Evolutionary conservation across 805 yeast genomes (phyloP), one percentile per base, ranked within the genome.

Genomic region (Candida nitratophila): DNA sequence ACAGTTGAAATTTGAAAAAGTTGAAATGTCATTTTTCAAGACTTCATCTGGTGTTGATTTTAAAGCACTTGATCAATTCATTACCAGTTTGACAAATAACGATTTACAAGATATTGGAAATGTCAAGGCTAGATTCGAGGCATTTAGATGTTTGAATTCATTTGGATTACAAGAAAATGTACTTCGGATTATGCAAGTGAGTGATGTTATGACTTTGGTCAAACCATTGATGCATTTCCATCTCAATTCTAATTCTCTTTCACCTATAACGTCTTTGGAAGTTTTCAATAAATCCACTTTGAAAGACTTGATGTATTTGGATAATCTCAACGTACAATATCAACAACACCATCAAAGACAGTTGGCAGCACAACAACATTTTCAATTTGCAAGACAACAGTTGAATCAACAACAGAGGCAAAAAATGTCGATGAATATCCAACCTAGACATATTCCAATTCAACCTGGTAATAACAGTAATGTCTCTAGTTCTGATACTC

Each of bases 201-300:
- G 88, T 36, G 93, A 86, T 60, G 82, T 83, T 10, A 83, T 88
- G 87, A 71, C 88, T 0, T 77, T 78, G 48, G 69, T 87, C 49
- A 73, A 76, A 44, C 79, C 84, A 6, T 64, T 88, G 44, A 79
- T 86, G 79, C 55, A 57, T 33, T 59, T 56, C 41, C 61, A 56
- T 43, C 66, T 71, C 11, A 77, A 71, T 51, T 73, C 85, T 10
- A 65, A 68, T 45, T 61, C 71, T 7, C 66, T 67, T 29, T 69
- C 76, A 22, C 68, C 74, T 3, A 60, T 60, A 6, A 74, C 81
- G 30, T 86, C 89, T 0, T 47, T 77, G 36, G 74, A 71, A 21
- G 77, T 85, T 0, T 64, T 83, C 41, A 60, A 60, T 41, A 55
- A 52, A 44, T 46, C 58, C 3, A 56, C 57, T 1, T 39, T 49